These are phyloP conservation scores for Fusarium keratoplasticum DNA, from an alignment of 2,329 filamentous ascomycete genomes.

Conservation along the genomic window DNA sequence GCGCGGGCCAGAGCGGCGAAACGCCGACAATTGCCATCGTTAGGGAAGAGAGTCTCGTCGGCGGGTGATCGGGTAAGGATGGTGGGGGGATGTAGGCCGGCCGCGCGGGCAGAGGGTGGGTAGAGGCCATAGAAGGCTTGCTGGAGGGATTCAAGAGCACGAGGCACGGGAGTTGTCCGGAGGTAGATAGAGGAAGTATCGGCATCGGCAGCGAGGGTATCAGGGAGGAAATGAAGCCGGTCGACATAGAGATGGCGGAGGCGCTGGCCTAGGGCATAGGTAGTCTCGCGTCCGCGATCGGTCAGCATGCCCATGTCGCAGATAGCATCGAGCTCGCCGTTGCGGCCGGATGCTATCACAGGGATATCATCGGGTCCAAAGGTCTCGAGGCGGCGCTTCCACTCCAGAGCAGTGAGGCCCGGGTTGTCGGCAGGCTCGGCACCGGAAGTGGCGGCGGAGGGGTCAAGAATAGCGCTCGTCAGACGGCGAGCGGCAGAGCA, in stretches of 20 bases:
- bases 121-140: constrained; percentile 82
- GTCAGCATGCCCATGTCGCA: constrained; percentile 85
- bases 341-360: constrained; percentile 74
- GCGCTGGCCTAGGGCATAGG: constrained; percentile 74
- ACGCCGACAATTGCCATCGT: constrained; percentile 78
- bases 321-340: constrained; percentile 79
- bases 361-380: constrained; percentile 80
- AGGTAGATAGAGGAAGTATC: constrained; percentile 74
- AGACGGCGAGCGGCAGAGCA: constrained; percentile 82
- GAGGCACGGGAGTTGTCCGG: constrained; percentile 78
- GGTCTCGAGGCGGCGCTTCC: constrained; percentile 83
- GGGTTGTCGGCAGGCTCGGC: constrained; percentile 37
- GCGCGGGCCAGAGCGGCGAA: constrained; percentile 76
- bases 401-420: constrained; percentile 62
- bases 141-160: constrained; percentile 82
- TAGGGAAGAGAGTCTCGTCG: constrained; percentile 85
- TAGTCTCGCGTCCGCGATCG: constrained; percentile 78
- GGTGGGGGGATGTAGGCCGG: constrained; percentile 68
- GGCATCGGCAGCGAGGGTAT: constrained; percentile 64
- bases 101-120: constrained; percentile 61
- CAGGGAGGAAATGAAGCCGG: constrained; percentile 77
- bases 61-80: constrained; percentile 73
- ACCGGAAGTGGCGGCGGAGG: constrained; percentile 47
- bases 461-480: constrained; percentile 62
- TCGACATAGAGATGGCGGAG: constrained; percentile 80